A percentile compares a stretch with the other conserved stretches of the same genome.
These are phyloP conservation scores for Geosmithia putterillii DNA, from an alignment of 2,329 filamentous ascomycete species.

Conservation along the genomic window DNA sequence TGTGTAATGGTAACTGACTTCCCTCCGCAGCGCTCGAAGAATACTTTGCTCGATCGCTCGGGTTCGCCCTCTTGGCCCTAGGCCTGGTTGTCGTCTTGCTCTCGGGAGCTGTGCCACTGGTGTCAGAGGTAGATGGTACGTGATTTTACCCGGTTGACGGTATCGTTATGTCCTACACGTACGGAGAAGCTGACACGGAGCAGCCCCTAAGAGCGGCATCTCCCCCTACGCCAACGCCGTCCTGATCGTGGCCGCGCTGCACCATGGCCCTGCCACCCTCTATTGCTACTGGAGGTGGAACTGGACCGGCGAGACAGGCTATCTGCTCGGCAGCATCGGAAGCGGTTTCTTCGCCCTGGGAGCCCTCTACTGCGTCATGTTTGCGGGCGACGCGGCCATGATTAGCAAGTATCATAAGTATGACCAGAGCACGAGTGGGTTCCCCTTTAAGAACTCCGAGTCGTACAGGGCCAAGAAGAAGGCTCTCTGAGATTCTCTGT, in stretches of 20 bases:
- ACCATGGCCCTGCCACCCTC: conserved; percentile 50
- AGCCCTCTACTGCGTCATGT: conserved; percentile 26
- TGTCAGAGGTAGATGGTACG: conserved; percentile 30
- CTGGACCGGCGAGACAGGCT: conserved; percentile 41
- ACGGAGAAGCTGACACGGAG: not conserved
- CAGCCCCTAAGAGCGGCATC: conserved; percentile 24
- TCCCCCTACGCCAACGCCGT: conserved; percentile 55
- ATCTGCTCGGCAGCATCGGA: conserved; percentile 45
- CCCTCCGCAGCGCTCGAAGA: conserved; percentile 2
- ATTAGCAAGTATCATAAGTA: conserved; percentile 21
- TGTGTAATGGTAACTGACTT: no score
- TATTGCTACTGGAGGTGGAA: conserved; percentile 59
- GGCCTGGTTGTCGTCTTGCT: conserved; percentile 53
- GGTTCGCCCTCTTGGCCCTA: conserved; percentile 53
- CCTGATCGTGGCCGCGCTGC: conserved; percentile 51
- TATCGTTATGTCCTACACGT: not conserved
- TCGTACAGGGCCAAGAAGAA: conserved; percentile 25
- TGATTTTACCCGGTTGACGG: conserved; percentile 1
- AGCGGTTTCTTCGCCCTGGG: conserved; percentile 45
- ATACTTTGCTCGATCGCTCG: conserved; percentile 63
- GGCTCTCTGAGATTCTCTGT: conserved; percentile 15
- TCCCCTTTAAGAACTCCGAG: conserved; percentile 23
- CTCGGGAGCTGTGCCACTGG: conserved; percentile 57
- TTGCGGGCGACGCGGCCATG: conserved; percentile 23
- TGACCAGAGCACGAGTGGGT: conserved; percentile 26